A percentile compares a stretch with the other conserved stretches of the same genome.
Conservation (phyloP, 2,329 filamentous ascomycete species). For the Acephala macrosclerotiorum region DNA sequence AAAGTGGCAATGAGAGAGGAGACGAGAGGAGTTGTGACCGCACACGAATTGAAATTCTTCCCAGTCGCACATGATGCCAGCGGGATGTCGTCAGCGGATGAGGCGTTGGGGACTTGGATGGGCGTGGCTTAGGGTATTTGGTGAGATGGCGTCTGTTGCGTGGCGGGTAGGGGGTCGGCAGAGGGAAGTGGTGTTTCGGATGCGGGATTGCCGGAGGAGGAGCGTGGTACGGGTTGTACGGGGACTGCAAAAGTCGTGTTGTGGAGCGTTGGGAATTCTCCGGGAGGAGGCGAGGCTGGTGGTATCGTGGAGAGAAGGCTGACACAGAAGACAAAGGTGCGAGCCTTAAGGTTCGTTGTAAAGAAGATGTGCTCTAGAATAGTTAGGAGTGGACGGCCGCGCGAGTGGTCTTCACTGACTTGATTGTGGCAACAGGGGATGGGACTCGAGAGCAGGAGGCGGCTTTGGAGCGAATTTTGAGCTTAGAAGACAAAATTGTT, state of each 20-base stretch:
- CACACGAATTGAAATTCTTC: conserved; percentile 75
- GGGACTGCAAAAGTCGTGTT: background rate
- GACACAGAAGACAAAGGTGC: background rate
- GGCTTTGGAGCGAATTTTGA: background rate
- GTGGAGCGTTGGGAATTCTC: background rate
- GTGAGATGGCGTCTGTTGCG: background rate
- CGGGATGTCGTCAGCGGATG: background rate
- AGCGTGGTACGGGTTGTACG: background rate
- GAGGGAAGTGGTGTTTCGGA: background rate
- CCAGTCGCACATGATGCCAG: conserved; percentile 73
- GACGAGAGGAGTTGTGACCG: conserved; percentile 63
- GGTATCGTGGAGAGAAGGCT: background rate
- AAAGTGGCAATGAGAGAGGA: conserved; percentile 77
- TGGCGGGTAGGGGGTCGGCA: background rate
- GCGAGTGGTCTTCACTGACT: background rate
- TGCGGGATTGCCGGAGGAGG: background rate
- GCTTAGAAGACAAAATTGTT: background rate
- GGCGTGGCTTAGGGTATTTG: background rate
- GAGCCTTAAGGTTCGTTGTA: background rate
- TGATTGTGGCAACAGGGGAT: background rate
- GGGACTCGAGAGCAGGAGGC: background rate
- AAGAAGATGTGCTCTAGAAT: background rate
- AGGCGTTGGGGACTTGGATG: too few species aligned
- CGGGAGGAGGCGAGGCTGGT: background rate
- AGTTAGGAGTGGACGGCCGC: background rate